Percentiles rank a stretch among this genome's conserved stretches.
Conservation (phyloP, 345 rosid species). For the Camelina neglecta region DNA sequence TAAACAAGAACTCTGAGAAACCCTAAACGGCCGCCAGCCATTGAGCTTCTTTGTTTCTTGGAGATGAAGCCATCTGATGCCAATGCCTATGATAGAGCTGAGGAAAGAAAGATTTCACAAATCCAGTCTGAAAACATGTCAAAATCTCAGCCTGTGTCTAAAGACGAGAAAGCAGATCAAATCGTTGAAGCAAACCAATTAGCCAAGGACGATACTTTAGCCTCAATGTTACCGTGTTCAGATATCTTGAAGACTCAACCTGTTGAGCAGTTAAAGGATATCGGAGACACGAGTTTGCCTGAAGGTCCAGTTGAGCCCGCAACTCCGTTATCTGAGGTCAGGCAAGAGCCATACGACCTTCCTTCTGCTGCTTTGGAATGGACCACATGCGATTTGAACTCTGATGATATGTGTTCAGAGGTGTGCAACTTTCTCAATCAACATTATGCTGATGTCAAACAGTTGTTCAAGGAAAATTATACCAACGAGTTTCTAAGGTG, state of each 20-base stretch:
- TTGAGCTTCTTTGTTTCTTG: too few species aligned
- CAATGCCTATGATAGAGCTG: not conserved
- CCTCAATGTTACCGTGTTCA: not conserved
- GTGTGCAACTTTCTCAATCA: constrained; percentile 61
- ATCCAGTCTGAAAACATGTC: not conserved
- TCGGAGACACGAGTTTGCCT: constrained; percentile 53
- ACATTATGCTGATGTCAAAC: constrained; percentile 61
- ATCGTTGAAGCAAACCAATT: not conserved
- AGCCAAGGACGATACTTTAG: not conserved
- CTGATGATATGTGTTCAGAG: constrained; percentile 63
- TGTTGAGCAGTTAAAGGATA: too few species aligned
- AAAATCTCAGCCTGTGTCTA: not conserved
- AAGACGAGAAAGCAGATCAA: not conserved
- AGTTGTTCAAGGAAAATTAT: constrained; percentile 68
- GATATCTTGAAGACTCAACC: constrained; percentile 79
- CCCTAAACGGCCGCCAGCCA: too few species aligned
- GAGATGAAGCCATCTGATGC: not conserved
- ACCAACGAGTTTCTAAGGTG: constrained; percentile 76
- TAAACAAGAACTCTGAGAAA: too few species aligned
- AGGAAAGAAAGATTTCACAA: not conserved
- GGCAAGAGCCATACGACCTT: constrained; percentile 77
- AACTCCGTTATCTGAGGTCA: constrained; percentile 62
- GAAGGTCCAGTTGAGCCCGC: constrained; percentile 71
- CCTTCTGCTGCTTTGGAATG: constrained; percentile 36
- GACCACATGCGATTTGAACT: constrained; percentile 69